Evolutionary conservation across 2,329 filamentous ascomycete genomes (phyloP).

Genomic region (Pyricularia sp.): DNA sequence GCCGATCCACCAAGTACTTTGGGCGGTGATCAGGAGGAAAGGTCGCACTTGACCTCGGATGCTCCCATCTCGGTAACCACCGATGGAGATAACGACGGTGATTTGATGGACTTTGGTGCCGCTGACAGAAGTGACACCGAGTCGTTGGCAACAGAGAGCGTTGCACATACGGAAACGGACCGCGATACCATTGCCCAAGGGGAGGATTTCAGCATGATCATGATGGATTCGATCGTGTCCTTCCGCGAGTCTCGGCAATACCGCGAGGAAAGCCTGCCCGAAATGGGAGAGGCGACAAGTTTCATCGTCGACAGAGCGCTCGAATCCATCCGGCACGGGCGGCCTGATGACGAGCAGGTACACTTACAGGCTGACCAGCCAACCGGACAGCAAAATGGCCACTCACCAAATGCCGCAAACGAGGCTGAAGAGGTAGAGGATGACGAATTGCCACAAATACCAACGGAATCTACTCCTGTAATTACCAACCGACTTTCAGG

Average conservation of each 20-base stretch:
- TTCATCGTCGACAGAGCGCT: constrained; percentile 43
- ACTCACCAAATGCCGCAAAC: neutral
- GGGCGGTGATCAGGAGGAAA: neutral
- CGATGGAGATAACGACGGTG: neutral
- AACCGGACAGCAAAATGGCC: neutral
- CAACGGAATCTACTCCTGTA: neutral
- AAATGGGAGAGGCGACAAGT: constrained; percentile 43
- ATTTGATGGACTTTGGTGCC: constrained; percentile 5
- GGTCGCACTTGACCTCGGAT: neutral
- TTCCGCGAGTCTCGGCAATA: constrained; percentile 28
- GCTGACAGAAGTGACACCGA: constrained; percentile 12
- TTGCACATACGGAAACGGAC: constrained; percentile 11
- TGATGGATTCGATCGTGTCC: constrained; percentile 25
- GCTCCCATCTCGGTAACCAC: neutral
- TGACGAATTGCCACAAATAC: neutral
- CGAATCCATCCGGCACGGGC: constrained; percentile 31
- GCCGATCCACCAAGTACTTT: neutral
- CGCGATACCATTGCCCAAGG: constrained; percentile 15
- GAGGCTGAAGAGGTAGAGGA: neutral
- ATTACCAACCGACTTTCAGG: neutral
- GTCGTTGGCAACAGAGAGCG: constrained; percentile 8
- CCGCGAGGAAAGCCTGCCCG: constrained; percentile 22
- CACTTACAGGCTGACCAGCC: neutral
- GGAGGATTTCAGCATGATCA: constrained; percentile 16
- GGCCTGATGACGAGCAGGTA: constrained; percentile 2